These are phyloP conservation scores for Talaromyces liani DNA, from an alignment of 495 filamentous ascomycete species.

Conservation along the genomic window DNA sequence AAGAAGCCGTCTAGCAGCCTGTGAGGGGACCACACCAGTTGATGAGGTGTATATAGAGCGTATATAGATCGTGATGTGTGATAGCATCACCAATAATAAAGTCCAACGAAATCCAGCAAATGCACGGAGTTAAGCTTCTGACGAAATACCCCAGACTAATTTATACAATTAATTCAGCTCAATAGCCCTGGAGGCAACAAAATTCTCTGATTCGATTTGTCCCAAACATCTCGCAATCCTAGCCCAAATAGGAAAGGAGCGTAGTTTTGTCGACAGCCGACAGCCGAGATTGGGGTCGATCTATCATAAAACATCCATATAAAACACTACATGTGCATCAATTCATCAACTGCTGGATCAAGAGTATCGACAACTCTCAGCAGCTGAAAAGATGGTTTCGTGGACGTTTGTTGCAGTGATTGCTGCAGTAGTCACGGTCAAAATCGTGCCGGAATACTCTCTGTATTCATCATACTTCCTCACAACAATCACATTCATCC, in stretches of 20 bases:
- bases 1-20: background rate
- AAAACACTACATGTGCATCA: background rate
- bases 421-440: conserved; percentile 11
- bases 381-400: background rate
- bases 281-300: background rate
- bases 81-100: background rate
- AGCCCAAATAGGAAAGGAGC: background rate
- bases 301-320: background rate
- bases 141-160: background rate
- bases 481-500: conserved; percentile 18
- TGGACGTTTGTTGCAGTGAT: conserved; percentile 6
- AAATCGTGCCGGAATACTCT: conserved; percentile 25
- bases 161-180: background rate
- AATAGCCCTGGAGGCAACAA: background rate
- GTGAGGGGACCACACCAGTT: background rate
- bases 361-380: background rate
- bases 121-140: background rate
- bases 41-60: background rate
- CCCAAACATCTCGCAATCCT: background rate
- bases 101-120: background rate
- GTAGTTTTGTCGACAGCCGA: background rate
- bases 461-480: conserved; percentile 21
- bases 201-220: background rate
- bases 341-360: background rate
- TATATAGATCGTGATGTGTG: background rate